Evolutionary conservation across 768 basidiomycete genomes (phyloP).

Genomic region (Hygrocybe punicea): DNA sequence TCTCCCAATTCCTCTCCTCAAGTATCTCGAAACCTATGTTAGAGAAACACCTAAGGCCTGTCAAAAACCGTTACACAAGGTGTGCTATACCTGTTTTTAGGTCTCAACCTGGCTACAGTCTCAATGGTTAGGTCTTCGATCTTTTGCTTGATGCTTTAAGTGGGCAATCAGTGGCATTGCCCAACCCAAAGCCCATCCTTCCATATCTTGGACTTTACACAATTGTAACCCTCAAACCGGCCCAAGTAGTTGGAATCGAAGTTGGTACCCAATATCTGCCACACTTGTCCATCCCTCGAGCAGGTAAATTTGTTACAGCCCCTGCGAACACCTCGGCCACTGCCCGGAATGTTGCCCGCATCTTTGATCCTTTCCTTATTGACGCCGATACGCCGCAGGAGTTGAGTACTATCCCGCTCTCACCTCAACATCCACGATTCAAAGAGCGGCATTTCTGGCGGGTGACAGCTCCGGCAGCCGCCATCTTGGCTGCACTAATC

Average conservation of each 20-base stretch:
- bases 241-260: neutral
- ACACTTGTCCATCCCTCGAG: constrained; percentile 1
- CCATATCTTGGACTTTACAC: constrained; percentile 3
- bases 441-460: constrained; percentile 10
- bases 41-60: constrained; percentile 4
- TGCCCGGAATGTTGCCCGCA: neutral
- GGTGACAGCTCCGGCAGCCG: constrained; percentile 7
- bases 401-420: constrained; percentile 2
- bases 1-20: constrained; percentile 10
- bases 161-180: neutral
- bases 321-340: neutral
- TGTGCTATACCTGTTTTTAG: constrained; percentile 3
- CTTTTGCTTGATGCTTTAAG: neutral
- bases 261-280: neutral
- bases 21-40: constrained; percentile 7
- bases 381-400: neutral
- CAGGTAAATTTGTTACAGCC: neutral
- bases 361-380: constrained; percentile 1
- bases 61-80: constrained; percentile 10
- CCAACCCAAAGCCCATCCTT: neutral
- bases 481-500: constrained; percentile 9
- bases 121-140: constrained; percentile 4
- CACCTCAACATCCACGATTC: constrained; percentile 8
- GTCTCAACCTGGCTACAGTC: neutral
- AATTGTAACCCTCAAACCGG: constrained; percentile 1